A percentile compares a stretch with the other conserved stretches of the same genome.
Evolutionary conservation across 106 monocot species (phyloP).

Genomic region (Dendrobium nobile): DNA sequence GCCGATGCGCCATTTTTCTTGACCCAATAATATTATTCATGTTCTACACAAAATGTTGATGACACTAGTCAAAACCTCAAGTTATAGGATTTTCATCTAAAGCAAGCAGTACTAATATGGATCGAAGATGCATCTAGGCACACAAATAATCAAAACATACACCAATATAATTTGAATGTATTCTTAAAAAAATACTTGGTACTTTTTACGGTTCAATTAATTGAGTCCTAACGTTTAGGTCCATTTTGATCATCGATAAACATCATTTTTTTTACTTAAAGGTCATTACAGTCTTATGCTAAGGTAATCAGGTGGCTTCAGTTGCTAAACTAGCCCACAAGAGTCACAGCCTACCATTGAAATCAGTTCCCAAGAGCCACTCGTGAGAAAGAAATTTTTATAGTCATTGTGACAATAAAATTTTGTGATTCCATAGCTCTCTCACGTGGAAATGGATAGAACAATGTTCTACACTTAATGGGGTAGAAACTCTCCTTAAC

Average conservation of each 20-base stretch:
- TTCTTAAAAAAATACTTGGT: neutral
- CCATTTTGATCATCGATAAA: neutral
- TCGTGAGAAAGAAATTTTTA: neutral
- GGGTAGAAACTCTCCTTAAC: neutral
- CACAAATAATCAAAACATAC: neutral
- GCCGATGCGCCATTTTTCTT: neutral
- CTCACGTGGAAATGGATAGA: neutral
- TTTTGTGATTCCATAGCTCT: neutral
- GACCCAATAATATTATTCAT: neutral
- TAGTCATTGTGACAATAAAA: neutral
- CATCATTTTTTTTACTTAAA: neutral
- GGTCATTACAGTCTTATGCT: neutral
- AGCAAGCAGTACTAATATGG: neutral
- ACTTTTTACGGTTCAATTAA: neutral
- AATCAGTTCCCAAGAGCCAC: neutral
- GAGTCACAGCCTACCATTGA: neutral
- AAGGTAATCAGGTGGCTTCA: neutral
- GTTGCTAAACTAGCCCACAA: neutral
- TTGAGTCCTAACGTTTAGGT: neutral
- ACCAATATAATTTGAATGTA: neutral
- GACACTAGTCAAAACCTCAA: neutral
- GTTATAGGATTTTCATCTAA: neutral
- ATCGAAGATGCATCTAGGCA: neutral
- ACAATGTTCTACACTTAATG: neutral
- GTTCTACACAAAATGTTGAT: neutral